Conservation (phyloP, 1,139 yeast species). For the Torulaspora globosa region DNA sequence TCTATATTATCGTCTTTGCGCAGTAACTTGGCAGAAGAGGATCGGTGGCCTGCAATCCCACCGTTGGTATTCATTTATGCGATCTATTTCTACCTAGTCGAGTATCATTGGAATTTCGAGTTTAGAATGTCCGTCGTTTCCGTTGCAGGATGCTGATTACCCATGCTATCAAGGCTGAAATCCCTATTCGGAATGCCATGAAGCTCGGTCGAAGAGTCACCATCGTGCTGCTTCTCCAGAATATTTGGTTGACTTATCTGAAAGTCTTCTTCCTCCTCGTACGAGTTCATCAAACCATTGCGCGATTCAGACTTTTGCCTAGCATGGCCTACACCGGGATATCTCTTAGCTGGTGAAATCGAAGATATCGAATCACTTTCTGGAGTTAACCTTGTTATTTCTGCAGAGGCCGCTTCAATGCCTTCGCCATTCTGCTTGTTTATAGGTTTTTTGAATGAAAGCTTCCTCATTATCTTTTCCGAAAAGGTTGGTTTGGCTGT, state of each 20-base stretch:
- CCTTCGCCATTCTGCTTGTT: conserved; percentile 7
- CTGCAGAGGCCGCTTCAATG: conserved; percentile 7
- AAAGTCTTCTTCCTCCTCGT: conserved; percentile 18
- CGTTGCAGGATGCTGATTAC: conserved; percentile 9
- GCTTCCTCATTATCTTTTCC: conserved; percentile 27
- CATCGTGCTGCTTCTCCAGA: conserved; percentile 9
- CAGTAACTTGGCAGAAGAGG: neutral
- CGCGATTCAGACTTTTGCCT: conserved; percentile 26
- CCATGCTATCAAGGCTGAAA: conserved; percentile 14
- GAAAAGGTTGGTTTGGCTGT: conserved; percentile 23
- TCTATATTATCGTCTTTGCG: neutral
- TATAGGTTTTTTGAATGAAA: conserved; percentile 23
- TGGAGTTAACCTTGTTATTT: conserved; percentile 17
- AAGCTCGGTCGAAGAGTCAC: neutral
- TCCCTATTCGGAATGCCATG: conserved; percentile 12
- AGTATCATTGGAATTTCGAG: conserved; percentile 6
- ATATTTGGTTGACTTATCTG: conserved; percentile 11
- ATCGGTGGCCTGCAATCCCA: neutral
- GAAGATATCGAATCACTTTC: conserved; percentile 15
- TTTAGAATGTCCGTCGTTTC: conserved; percentile 13
- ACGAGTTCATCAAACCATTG: conserved; percentile 28
- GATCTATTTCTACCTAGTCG: neutral
- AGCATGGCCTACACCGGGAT: conserved; percentile 22
- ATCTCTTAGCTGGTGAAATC: conserved; percentile 17
- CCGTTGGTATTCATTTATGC: neutral